Percentiles rank a stretch among this genome's conserved stretches.
These are phyloP conservation scores for Stereum hirsutum DNA, from an alignment of 1,284 basidiomycete species.

Conservation along the genomic window DNA sequence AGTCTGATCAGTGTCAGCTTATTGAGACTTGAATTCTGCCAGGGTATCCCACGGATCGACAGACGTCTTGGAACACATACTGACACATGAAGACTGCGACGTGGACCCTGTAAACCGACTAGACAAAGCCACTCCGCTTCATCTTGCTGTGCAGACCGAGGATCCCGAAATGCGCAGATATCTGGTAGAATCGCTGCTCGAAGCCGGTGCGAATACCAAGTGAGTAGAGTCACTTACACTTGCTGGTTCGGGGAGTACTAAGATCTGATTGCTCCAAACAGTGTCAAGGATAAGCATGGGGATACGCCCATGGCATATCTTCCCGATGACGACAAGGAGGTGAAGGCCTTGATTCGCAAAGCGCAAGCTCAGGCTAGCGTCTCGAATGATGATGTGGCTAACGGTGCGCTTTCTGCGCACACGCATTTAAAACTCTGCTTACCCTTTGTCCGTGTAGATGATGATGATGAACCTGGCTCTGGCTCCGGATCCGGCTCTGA, in stretches of 20 bases:
- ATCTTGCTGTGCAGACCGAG: constrained; percentile 64
- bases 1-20: not conserved
- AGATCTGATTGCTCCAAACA: constrained; percentile 18
- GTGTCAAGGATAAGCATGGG: constrained; percentile 68
- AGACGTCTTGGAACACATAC: constrained; percentile 63
- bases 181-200: constrained; percentile 58
- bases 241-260: no score
- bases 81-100: constrained; percentile 72
- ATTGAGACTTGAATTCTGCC: not conserved
- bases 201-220: constrained; percentile 71
- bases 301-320: constrained; percentile 52
- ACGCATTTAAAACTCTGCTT: not conserved
- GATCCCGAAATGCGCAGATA: constrained; percentile 47
- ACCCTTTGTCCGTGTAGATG: constrained; percentile 14
- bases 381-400: constrained; percentile 28
- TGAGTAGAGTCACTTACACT: no score
- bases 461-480: constrained; percentile 25
- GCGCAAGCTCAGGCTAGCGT: constrained; percentile 33
- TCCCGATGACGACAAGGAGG: constrained; percentile 36
- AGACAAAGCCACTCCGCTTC: constrained; percentile 74
- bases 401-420: constrained; percentile 21
- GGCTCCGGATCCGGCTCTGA: constrained; percentile 26
- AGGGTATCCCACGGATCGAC: constrained; percentile 51
- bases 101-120: constrained; percentile 76
- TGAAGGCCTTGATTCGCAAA: constrained; percentile 39